These are phyloP conservation scores for Pseudonitzschia delicatissima DNA, from an alignment of 108 stramenopile species.

Conservation along the genomic window DNA sequence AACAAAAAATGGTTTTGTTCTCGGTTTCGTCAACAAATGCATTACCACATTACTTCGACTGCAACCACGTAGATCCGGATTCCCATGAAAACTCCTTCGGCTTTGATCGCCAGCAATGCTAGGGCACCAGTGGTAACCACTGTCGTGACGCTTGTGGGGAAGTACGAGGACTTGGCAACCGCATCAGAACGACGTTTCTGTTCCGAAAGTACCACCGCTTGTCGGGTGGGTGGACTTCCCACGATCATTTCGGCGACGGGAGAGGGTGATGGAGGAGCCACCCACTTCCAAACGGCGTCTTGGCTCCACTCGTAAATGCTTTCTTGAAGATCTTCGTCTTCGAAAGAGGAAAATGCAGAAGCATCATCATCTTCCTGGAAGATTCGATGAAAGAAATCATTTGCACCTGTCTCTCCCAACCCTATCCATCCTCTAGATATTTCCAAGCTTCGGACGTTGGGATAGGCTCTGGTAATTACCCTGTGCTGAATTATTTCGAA, in stretches of 20 bases:
- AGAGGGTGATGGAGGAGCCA: background rate
- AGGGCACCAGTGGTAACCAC: background rate
- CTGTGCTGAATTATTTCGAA: background rate
- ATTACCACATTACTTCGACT: too few relatives aligned
- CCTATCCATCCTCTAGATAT: background rate
- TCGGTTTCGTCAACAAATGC: too few relatives aligned
- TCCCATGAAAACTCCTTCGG: background rate
- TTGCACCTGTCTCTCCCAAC: background rate
- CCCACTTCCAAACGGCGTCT: background rate
- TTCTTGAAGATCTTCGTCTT: constrained; percentile 7
- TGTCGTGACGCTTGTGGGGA: background rate
- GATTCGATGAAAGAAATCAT: background rate
- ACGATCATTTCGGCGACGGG: background rate
- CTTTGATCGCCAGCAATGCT: background rate
- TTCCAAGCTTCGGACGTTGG: constrained; percentile 3
- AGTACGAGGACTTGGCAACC: background rate
- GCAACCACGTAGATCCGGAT: background rate
- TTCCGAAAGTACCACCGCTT: too few relatives aligned
- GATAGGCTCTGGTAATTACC: background rate
- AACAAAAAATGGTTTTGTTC: too few relatives aligned
- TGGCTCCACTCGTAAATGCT: constrained; percentile 2
- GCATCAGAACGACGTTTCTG: too few relatives aligned
- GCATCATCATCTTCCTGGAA: background rate
- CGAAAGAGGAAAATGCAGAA: background rate
- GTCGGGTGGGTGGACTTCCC: background rate